phyloP scores from a whole-genome alignment of 441 rosid species.

The Corymbia citriodora region DNA sequence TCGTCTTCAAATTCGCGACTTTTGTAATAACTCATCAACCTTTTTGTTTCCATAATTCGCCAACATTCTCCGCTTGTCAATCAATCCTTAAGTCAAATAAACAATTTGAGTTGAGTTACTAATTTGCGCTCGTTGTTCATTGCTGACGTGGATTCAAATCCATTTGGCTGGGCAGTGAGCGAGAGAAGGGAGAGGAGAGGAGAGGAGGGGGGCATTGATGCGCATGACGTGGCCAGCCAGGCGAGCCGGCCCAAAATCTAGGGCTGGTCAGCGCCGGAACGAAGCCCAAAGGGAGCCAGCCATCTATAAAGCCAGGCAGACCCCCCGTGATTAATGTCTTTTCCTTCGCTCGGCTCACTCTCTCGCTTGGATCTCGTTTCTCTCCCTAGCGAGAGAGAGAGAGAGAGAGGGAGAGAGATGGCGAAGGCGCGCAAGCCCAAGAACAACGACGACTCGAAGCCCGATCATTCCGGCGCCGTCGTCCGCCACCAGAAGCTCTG shows the following conservation, averaged over 20 bases:
- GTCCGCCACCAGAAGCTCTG: constrained; percentile 95
- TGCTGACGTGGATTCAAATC: background rate
- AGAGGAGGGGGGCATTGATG: background rate
- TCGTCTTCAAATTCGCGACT: rapidly evolving
- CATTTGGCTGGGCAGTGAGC: background rate
- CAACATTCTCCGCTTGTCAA: rapidly evolving
- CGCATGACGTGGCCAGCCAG: background rate
- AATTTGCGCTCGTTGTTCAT: background rate
- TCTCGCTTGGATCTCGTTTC: background rate
- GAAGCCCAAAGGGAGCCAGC: background rate
- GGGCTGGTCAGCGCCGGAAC: background rate
- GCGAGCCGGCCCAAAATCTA: background rate
- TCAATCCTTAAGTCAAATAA: background rate
- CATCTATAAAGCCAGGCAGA: background rate
- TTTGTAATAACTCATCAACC: background rate
- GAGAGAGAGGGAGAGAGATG: constrained; percentile 24
- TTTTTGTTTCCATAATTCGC: background rate
- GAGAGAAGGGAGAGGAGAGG: too few relatives aligned
- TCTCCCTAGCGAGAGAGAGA: constrained; percentile 7
- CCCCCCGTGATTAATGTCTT: rapidly evolving
- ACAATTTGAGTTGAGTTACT: background rate
- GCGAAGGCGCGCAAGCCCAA: constrained; percentile 90
- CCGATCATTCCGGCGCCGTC: constrained; percentile 68
- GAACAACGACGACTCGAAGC: constrained; percentile 55
- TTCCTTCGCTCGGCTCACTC: background rate